A percentile compares a stretch with the other conserved stretches of the same genome.
Evolutionary conservation across 805 yeast species (phyloP).

Genomic region (Sugiyamaella marilandica): DNA sequence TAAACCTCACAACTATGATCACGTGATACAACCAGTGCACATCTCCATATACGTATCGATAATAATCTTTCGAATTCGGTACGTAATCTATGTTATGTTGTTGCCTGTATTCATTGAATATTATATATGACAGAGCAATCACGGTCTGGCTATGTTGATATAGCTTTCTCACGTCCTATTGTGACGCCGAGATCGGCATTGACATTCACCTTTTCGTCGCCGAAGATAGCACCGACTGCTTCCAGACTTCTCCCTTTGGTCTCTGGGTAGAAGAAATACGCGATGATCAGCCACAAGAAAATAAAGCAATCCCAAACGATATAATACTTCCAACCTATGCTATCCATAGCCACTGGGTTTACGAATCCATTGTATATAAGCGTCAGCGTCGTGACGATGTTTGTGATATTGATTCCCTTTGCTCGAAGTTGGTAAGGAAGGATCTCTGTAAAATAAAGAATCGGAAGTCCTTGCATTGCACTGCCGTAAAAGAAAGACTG

Average conservation of each 20-base stretch:
- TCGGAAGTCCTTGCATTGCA: slow-evolving; percentile 30
- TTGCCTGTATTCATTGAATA: too few species aligned
- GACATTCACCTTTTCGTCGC: slow-evolving; percentile 22
- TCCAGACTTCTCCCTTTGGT: slow-evolving; percentile 41
- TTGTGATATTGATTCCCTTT: slow-evolving; percentile 30
- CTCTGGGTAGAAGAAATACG: slow-evolving; percentile 37
- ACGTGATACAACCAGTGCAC: too few species aligned
- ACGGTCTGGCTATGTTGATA: not conserved
- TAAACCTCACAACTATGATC: too few species aligned
- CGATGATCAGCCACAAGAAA: slow-evolving; percentile 29
- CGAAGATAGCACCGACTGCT: slow-evolving; percentile 40
- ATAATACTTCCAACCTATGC: slow-evolving; percentile 41
- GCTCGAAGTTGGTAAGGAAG: slow-evolving; percentile 33
- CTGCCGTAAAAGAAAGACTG: slow-evolving; percentile 4
- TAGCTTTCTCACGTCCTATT: slow-evolving; percentile 3
- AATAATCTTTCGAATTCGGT: too few species aligned
- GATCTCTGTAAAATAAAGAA: slow-evolving; percentile 25
- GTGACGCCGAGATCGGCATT: slow-evolving; percentile 7
- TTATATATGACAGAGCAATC: not conserved
- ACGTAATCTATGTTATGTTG: too few species aligned
- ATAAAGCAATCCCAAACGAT: slow-evolving; percentile 29
- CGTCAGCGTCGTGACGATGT: not conserved
- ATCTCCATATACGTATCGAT: too few species aligned
- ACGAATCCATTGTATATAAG: slow-evolving; percentile 16
- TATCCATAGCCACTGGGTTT: slow-evolving; percentile 38